Conservation (phyloP, 1,284 basidiomycete species). For the Malassezia yamatoensis region DNA sequence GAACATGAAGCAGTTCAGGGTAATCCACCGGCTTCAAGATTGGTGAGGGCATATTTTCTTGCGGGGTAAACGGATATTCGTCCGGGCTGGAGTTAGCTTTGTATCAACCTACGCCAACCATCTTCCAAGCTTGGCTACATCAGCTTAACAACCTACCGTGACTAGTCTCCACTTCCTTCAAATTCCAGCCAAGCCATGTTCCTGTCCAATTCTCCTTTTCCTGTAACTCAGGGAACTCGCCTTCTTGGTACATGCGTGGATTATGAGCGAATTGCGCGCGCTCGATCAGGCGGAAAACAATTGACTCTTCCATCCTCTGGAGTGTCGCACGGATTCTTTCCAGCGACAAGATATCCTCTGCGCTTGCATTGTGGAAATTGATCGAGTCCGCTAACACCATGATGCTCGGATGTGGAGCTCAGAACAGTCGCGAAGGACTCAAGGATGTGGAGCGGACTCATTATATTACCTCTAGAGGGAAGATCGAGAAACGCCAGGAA, state of each 20-base stretch:
- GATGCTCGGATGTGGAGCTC: conserved; percentile 1
- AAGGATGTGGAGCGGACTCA: too few species aligned
- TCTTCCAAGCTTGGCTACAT: conserved; percentile 22
- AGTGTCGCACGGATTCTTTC: conserved; percentile 77
- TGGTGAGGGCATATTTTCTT: conserved; percentile 65
- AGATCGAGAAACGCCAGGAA: too few species aligned
- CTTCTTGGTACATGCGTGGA: conserved; percentile 72
- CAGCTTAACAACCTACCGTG: conserved; percentile 57
- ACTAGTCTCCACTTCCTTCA: conserved; percentile 84
- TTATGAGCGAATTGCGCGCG: conserved; percentile 93
- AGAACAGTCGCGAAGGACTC: background rate
- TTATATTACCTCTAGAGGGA: too few species aligned
- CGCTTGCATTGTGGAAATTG: conserved; percentile 29
- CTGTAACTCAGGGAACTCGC: conserved; percentile 58
- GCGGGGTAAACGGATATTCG: conserved; percentile 83
- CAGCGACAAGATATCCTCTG: conserved; percentile 58
- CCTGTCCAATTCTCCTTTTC: conserved; percentile 68
- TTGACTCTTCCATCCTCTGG: conserved; percentile 87
- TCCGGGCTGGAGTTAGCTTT: conserved; percentile 56
- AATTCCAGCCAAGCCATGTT: conserved; percentile 92
- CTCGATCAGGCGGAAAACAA: conserved; percentile 87
- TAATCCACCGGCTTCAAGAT: conserved; percentile 67
- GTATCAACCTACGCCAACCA: conserved; percentile 19
- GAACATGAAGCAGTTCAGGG: conserved; percentile 65
- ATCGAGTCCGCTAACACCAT: conserved; percentile 18